These are phyloP conservation scores for Lactarius hengduanensis DNA, from an alignment of 768 basidiomycete genomes.

Conservation along the genomic window DNA sequence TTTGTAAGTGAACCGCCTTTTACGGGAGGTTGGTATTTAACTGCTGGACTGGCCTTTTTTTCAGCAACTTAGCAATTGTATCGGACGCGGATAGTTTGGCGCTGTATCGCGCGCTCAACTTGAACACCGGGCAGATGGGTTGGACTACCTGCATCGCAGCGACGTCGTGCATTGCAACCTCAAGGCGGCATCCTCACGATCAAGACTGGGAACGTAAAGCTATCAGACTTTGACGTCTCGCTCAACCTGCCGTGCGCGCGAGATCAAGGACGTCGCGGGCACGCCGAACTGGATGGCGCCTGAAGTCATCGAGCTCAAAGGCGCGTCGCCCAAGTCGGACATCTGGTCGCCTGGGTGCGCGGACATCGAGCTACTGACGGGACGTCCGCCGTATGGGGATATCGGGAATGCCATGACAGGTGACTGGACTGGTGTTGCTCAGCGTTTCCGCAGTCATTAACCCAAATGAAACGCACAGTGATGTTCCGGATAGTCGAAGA, in stretches of 20 bases:
- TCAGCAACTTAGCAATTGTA: slow-evolving; percentile 97
- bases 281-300: slow-evolving; percentile 99
- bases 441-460: neutral
- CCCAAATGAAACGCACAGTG: slow-evolving; percentile 45
- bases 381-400: slow-evolving; percentile 88
- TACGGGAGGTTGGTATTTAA: slow-evolving; percentile 82
- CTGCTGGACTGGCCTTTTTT: neutral
- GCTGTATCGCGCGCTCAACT: slow-evolving; percentile 92
- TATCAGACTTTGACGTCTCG: slow-evolving; percentile 97
- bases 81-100: slow-evolving; percentile 96
- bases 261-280: slow-evolving; percentile 84
- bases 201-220: slow-evolving; percentile 95
- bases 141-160: slow-evolving; percentile 87
- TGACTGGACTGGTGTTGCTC: slow-evolving; percentile 34
- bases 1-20: slow-evolving; percentile 66
- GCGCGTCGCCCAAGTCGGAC: slow-evolving; percentile 86
- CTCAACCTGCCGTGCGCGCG: slow-evolving; percentile 89
- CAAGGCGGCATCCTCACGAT: slow-evolving; percentile 98
- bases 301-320: slow-evolving; percentile 94
- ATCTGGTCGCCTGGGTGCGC: slow-evolving; percentile 97
- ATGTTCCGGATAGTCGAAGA: slow-evolving; percentile 99
- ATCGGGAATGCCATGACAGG: slow-evolving; percentile 89
- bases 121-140: slow-evolving; percentile 93
- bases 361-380: slow-evolving; percentile 93
- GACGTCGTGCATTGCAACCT: slow-evolving; percentile 97